These are phyloP conservation scores for Cladosporium sp. DNA, from an alignment of 2,329 filamentous ascomycete genomes.

Conservation along the genomic window DNA sequence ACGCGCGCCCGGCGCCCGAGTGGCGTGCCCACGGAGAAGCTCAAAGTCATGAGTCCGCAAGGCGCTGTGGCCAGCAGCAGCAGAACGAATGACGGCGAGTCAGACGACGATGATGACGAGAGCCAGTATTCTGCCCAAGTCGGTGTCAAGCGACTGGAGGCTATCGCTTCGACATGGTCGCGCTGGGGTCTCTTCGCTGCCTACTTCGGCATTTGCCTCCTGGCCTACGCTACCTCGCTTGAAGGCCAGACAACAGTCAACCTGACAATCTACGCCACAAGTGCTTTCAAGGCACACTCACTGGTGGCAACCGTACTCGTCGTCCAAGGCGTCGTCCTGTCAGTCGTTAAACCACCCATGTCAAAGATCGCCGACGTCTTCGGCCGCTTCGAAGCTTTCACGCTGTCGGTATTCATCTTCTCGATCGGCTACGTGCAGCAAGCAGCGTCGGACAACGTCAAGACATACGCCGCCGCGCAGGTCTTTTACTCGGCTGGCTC, in stretches of 20 bases:
- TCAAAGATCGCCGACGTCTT: slow-evolving; percentile 61
- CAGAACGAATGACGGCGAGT: neutral
- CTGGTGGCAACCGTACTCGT: slow-evolving; percentile 62
- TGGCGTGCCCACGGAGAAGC: slow-evolving; percentile 11
- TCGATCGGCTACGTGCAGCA: slow-evolving; percentile 56
- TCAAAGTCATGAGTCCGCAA: slow-evolving; percentile 8
- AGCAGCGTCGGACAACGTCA: slow-evolving; percentile 52
- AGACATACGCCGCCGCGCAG: slow-evolving; percentile 53
- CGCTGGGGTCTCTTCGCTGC: slow-evolving; percentile 43
- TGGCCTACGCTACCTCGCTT: slow-evolving; percentile 64
- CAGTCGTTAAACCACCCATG: slow-evolving; percentile 58
- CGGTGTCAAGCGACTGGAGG: slow-evolving; percentile 47
- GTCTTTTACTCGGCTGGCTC: slow-evolving; percentile 60
- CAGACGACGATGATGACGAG: slow-evolving; percentile 10
- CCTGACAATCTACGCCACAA: slow-evolving; percentile 62
- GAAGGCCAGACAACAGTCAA: slow-evolving; percentile 61
- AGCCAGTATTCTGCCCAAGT: slow-evolving; percentile 34
- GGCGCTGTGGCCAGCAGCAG: slow-evolving; percentile 7
- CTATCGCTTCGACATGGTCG: slow-evolving; percentile 48
- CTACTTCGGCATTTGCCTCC: slow-evolving; percentile 38
- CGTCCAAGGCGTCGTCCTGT: slow-evolving; percentile 60
- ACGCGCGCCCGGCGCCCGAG: slow-evolving; percentile 8
- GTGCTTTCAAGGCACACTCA: slow-evolving; percentile 60
- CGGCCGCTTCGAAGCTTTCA: slow-evolving; percentile 57
- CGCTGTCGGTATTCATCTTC: slow-evolving; percentile 51